Evolutionary conservation across 2,329 filamentous ascomycete genomes (phyloP), one percentile per base, ranked within the genome.

Genomic region (Scedosporium aurantiacum): DNA sequence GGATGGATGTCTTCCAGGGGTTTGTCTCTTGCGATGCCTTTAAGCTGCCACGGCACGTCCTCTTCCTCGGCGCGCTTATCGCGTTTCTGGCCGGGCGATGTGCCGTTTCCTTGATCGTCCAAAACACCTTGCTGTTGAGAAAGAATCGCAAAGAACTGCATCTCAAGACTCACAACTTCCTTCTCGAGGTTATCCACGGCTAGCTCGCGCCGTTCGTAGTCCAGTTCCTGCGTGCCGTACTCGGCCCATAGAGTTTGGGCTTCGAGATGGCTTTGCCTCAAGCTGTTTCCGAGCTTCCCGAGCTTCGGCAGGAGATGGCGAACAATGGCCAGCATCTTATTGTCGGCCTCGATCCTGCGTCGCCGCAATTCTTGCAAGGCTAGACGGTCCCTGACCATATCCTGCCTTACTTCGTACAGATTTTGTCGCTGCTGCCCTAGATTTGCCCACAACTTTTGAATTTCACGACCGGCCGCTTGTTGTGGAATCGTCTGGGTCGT

Each of bases 1-100:
- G 80, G 80, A 63, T 82, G 79, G 1, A 76, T 67, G 45, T 77
- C 75, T 21, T 76, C 74, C 1, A 67, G 64, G 4, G 72, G 68
- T 0, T 72, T 70, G 27, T 72, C 65, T 0, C 67, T 67, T 3
- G 70, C 70, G 6, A 76, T 76, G 1, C 74, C 74, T 56, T 67
- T 66, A 2, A 76, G 64, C 43, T 72, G 68, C 14, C 68, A 63
- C 3, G 74, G 74, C 40, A 72, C 62, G 25, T 69, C 67, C 32
- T 60, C 63, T 58, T 25, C 18, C 18, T 18, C 21, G 32, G 16
- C 16, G 28, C 58, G 6, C 18, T 16, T 45, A 47, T 40, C 12
- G 16, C 43, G 18, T 27, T 45, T 10, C 8, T 18, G 16, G 12
- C 7, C 14, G 27, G 16, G 2, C 41, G 16, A 32, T 2, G 14